phyloP scores from a whole-genome alignment of 2,329 filamentous ascomycete genomes.

The Sclerotinia borealis region DNA sequence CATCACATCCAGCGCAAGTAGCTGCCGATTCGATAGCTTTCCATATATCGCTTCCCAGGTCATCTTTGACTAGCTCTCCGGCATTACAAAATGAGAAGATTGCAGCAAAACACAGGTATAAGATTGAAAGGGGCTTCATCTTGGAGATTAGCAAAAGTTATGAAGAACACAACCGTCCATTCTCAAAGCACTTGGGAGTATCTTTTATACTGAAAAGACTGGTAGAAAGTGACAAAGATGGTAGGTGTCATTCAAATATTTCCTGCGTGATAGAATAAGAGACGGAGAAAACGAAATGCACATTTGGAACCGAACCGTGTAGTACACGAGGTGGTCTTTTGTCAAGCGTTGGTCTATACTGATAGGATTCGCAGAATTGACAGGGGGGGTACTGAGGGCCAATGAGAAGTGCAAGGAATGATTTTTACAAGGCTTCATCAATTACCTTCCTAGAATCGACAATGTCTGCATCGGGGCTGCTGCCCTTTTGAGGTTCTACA shows the following conservation, averaged over 20 bases:
- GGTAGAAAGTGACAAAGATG: not conserved
- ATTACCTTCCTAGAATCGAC: not conserved
- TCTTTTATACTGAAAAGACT: not conserved
- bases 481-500: not conserved
- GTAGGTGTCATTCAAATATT: not conserved
- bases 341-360: not conserved
- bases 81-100: not conserved
- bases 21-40: constrained; percentile 7
- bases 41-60: constrained; percentile 4
- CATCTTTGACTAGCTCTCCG: constrained; percentile 7
- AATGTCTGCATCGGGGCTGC: not conserved
- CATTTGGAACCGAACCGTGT: not conserved
- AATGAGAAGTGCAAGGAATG: not conserved
- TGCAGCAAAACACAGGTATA: not conserved
- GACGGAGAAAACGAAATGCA: not conserved
- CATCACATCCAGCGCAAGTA: constrained; percentile 11
- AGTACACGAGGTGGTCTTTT: constrained; percentile 1
- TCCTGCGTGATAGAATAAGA: not conserved
- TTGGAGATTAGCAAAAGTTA: not conserved
- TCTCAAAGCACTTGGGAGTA: not conserved
- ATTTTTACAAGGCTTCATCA: not conserved
- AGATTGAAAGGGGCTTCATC: not conserved
- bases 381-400: not conserved
- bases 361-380: not conserved
- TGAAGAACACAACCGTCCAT: not conserved